phyloP scores from a whole-genome alignment of 345 rosid species.

The Aquilaria yunnanensis region DNA sequence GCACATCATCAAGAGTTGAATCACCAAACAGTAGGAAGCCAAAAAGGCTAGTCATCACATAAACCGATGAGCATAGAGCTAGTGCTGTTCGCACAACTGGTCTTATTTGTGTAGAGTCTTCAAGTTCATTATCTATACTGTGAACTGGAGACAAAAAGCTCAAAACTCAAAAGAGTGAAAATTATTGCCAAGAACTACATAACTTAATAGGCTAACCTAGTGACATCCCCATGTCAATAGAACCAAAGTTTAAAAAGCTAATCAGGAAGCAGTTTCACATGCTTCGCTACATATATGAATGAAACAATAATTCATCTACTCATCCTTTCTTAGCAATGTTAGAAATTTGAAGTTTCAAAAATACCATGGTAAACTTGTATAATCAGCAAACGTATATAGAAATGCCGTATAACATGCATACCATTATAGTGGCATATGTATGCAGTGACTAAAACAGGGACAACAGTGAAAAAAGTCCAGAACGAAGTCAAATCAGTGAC shows the following conservation, averaged over 20 bases:
- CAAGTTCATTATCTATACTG: constrained; percentile 81
- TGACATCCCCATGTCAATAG: neutral
- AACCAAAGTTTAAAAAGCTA: neutral
- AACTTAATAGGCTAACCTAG: too few species aligned
- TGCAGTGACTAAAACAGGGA: constrained; percentile 89
- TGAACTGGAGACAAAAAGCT: constrained; percentile 54
- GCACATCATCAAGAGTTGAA: constrained; percentile 72
- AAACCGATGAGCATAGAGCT: constrained; percentile 64
- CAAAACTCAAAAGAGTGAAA: neutral
- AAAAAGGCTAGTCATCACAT: constrained; percentile 70
- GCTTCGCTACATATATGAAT: neutral
- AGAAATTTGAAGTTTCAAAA: neutral
- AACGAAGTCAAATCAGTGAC: constrained; percentile 62
- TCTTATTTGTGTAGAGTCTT: constrained; percentile 58
- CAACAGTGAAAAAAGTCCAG: constrained; percentile 81
- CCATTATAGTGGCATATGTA: constrained; percentile 87
- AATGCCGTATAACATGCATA: constrained; percentile 18
- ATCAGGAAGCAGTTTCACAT: neutral
- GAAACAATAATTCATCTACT: too few species aligned
- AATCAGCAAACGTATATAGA: neutral
- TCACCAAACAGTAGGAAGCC: constrained; percentile 92
- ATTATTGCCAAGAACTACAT: neutral
- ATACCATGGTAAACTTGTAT: neutral
- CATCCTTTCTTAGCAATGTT: too few species aligned
- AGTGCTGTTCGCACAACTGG: constrained; percentile 70